A percentile compares a stretch with the other conserved stretches of the same genome.
phyloP scores from a whole-genome alignment of 208 protist species.

The Trypanosoma cruzi region DNA sequence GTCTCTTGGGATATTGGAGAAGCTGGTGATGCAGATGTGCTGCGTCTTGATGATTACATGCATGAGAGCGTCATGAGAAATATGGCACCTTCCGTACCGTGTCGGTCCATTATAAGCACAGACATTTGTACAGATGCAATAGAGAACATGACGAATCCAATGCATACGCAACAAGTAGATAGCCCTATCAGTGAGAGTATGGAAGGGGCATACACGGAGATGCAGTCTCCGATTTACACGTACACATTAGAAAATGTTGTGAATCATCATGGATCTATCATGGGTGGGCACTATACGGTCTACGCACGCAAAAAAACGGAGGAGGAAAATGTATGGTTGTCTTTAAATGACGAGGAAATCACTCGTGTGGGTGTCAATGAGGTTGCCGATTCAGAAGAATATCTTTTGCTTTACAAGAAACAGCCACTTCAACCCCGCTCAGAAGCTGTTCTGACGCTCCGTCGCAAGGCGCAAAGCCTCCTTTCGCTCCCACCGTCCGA shows the following conservation, averaged over 20 bases:
- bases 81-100: neutral
- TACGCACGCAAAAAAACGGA: constrained; percentile 63
- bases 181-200: neutral
- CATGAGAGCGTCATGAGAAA: constrained; percentile 31
- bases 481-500: constrained; percentile 25
- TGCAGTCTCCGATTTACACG: constrained; percentile 42
- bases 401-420: constrained; percentile 85
- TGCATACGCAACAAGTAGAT: neutral
- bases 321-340: constrained; percentile 60
- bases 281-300: constrained; percentile 87
- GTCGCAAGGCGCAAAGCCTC: constrained; percentile 42
- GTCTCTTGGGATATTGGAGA: constrained; percentile 50
- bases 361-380: constrained; percentile 30
- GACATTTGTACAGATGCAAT: neutral
- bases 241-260: constrained; percentile 87
- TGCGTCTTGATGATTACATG: constrained; percentile 68
- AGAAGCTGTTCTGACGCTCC: constrained; percentile 42
- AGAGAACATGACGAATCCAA: neutral
- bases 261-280: constrained; percentile 82
- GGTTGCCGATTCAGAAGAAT: constrained; percentile 80
- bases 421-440: constrained; percentile 52
- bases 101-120: neutral
- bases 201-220: neutral
- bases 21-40: constrained; percentile 37
- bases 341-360: constrained; percentile 79